Conservation (phyloP, 176 grass and related monocot genomes). For the Paspalum notatum region DNA sequence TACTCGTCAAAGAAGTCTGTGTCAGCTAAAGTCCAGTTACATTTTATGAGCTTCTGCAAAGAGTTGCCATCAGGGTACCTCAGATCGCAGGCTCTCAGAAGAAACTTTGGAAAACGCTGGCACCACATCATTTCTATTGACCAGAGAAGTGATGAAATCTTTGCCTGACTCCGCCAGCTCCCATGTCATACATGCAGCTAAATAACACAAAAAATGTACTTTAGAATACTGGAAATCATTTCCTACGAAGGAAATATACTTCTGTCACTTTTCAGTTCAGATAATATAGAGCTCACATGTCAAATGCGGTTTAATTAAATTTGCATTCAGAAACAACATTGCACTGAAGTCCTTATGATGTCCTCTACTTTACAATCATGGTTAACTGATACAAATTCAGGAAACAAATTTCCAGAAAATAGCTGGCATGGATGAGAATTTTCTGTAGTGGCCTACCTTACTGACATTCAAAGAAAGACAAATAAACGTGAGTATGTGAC, state of each 20-base stretch:
- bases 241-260: constrained; percentile 1
- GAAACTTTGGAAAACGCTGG: constrained; percentile 80
- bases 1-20: constrained; percentile 12
- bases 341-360: background rate
- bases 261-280: background rate
- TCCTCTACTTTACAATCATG: background rate
- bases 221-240: constrained; percentile 23
- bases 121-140: constrained; percentile 87
- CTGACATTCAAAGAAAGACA: background rate
- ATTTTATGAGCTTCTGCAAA: background rate
- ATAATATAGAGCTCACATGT: constrained; percentile 18
- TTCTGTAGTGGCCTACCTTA: background rate
- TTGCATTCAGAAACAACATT: background rate
- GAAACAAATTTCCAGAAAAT: background rate
- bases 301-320: background rate
- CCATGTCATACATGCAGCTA: constrained; percentile 92
- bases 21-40: constrained; percentile 8
- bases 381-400: background rate
- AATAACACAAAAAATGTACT: constrained; percentile 42
- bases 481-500: background rate
- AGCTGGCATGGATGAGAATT: background rate
- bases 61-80: constrained; percentile 50
- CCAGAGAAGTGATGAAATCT: constrained; percentile 78
- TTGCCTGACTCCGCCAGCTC: constrained; percentile 80
- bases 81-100: constrained; percentile 59